Evolutionary conservation across 2,329 filamentous ascomycete genomes (phyloP).

Genomic region (Fusarium subtropicale): DNA sequence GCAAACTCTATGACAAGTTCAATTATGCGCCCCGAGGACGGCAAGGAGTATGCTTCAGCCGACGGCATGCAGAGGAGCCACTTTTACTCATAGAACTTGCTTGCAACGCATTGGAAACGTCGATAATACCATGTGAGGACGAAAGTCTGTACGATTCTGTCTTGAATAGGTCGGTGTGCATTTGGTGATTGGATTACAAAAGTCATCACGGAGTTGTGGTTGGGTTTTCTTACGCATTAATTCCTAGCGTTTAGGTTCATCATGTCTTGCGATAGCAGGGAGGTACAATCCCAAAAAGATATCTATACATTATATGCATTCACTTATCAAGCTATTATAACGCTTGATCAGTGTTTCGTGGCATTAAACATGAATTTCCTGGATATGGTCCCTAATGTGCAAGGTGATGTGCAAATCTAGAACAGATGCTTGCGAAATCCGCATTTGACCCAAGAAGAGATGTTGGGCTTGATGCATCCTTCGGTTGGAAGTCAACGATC

Average conservation of each 20-base stretch:
- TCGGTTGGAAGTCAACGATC: no score
- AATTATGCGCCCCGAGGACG: conserved; percentile 52
- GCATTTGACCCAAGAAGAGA: neutral
- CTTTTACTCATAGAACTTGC: conserved; percentile 62
- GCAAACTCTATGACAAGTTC: conserved; percentile 64
- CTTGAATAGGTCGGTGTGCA: conserved; percentile 34
- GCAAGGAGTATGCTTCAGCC: conserved; percentile 64
- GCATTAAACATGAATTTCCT: neutral
- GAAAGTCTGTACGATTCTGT: conserved; percentile 40
- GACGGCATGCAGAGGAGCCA: conserved; percentile 70
- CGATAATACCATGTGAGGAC: conserved; percentile 15
- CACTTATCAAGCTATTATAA: conserved; percentile 10
- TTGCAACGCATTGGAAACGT: conserved; percentile 4
- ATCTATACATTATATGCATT: conserved; percentile 25
- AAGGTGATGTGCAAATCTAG: neutral
- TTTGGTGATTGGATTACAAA: conserved; percentile 45
- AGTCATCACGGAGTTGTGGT: conserved; percentile 45
- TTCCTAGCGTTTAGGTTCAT: conserved; percentile 45
- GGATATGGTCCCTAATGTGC: no score
- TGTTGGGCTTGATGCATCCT: neutral
- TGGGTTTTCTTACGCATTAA: conserved; percentile 36
- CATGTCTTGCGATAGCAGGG: conserved; percentile 26
- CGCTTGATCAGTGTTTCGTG: neutral
- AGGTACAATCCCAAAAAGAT: conserved; percentile 16
- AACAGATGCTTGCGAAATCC: neutral